A percentile compares a stretch with the other conserved stretches of the same genome.
Evolutionary conservation across 306 rosid species (phyloP).

Genomic region (Prinsepia uniflora): DNA sequence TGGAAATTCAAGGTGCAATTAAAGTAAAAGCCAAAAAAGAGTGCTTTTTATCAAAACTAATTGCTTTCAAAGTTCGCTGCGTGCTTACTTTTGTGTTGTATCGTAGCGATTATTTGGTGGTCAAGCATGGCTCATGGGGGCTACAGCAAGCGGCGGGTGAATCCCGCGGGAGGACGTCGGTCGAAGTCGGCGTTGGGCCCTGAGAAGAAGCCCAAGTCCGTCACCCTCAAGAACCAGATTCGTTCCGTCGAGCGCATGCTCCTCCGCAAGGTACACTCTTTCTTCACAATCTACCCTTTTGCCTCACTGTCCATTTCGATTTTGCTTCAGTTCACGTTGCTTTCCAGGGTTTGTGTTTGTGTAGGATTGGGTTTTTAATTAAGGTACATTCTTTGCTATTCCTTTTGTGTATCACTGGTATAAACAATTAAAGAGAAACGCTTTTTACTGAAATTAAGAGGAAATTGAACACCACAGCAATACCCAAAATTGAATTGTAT

Average conservation of each 20-base stretch:
- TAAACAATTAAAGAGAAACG: background rate
- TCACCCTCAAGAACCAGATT: conserved; percentile 90
- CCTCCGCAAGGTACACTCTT: conserved; percentile 62
- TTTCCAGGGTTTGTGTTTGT: conserved; percentile 13
- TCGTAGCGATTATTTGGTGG: background rate
- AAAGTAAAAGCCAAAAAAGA: background rate
- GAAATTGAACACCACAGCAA: background rate
- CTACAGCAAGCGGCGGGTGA: conserved; percentile 80
- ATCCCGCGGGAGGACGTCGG: conserved; percentile 56
- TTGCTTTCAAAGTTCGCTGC: background rate
- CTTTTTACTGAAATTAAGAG: background rate
- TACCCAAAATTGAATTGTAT: background rate
- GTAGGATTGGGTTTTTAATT: background rate
- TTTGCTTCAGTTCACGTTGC: background rate
- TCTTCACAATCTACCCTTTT: background rate
- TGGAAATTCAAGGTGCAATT: no score
- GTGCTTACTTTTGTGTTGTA: background rate
- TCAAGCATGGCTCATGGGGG: conserved; percentile 84
- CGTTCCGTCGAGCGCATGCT: conserved; percentile 92
- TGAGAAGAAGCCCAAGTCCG: conserved; percentile 72
- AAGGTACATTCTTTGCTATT: background rate
- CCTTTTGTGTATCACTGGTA: background rate
- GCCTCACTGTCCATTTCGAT: background rate
- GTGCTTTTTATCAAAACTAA: background rate
- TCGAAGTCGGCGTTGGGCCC: conserved; percentile 52